phyloP scores from a whole-genome alignment of 768 basidiomycete genomes.

The Collybiopsis confluens region DNA sequence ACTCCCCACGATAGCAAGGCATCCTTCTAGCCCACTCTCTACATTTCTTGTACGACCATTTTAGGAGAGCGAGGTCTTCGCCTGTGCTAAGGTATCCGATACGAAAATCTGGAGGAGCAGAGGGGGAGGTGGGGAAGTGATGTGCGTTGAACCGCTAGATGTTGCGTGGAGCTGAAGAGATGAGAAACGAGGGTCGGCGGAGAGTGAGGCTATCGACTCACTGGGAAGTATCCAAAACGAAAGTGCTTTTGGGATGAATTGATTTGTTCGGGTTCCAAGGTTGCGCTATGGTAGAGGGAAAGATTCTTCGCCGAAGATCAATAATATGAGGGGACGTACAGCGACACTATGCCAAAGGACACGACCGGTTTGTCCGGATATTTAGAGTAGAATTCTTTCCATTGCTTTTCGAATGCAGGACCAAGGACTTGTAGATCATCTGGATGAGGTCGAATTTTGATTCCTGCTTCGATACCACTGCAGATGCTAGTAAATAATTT shows the following conservation, averaged over 20 bases:
- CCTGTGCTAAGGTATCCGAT: slow-evolving; percentile 42
- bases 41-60: slow-evolving; percentile 40
- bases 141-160: slow-evolving; percentile 33
- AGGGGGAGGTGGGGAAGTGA: slow-evolving; percentile 26
- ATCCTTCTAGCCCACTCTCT: slow-evolving; percentile 57
- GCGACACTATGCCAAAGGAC: slow-evolving; percentile 35
- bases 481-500: background rate
- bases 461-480: slow-evolving; percentile 51
- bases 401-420: slow-evolving; percentile 41
- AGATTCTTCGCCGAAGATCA: background rate
- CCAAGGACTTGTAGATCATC: slow-evolving; percentile 49
- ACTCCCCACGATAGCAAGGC: slow-evolving; percentile 37
- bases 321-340: slow-evolving; percentile 25
- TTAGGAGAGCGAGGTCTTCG: background rate
- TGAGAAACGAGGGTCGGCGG: background rate
- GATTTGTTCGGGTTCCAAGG: background rate
- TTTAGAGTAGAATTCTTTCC: slow-evolving; percentile 46
- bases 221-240: slow-evolving; percentile 25
- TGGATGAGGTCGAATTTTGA: slow-evolving; percentile 49
- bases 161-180: slow-evolving; percentile 29
- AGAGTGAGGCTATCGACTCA: slow-evolving; percentile 14
- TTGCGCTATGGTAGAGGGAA: background rate
- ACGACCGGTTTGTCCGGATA: slow-evolving; percentile 55
- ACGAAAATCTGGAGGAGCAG: slow-evolving; percentile 34
- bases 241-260: slow-evolving; percentile 20